A percentile compares a stretch with the other conserved stretches of the same genome.
phyloP scores from a whole-genome alignment of 1,284 basidiomycete genomes.

The Volvariella surrecta region DNA sequence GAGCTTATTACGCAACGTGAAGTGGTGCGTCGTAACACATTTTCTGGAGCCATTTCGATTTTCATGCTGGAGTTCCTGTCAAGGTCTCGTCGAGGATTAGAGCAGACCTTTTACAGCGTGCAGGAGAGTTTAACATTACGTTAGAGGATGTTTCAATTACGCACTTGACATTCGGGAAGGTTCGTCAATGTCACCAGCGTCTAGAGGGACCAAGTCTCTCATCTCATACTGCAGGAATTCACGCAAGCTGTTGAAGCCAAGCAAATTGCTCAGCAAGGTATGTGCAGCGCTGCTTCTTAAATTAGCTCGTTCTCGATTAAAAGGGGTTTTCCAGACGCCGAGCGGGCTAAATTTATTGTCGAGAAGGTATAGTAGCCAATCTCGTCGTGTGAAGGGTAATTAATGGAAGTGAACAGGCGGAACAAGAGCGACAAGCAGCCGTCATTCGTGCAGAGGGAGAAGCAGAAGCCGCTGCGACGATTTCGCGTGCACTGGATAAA shows the following conservation, averaged over 20 bases:
- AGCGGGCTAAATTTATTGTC: slow-evolving; percentile 98
- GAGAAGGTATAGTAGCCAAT: slow-evolving; percentile 67
- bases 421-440: slow-evolving; percentile 97
- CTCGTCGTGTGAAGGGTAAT: slow-evolving; percentile 3
- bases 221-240: slow-evolving; percentile 51
- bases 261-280: slow-evolving; percentile 93
- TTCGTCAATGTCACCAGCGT: slow-evolving; percentile 18
- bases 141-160: slow-evolving; percentile 98
- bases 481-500: slow-evolving; percentile 88
- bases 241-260: slow-evolving; percentile 98
- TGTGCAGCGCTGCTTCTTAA: slow-evolving; percentile 11
- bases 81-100: slow-evolving; percentile 92
- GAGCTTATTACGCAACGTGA: slow-evolving; percentile 90
- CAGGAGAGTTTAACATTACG: slow-evolving; percentile 93
- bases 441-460: slow-evolving; percentile 99
- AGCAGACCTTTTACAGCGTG: slow-evolving; percentile 87
- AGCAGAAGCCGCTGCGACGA: slow-evolving; percentile 92
- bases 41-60: background rate
- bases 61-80: background rate
- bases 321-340: slow-evolving; percentile 59
- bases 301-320: slow-evolving; percentile 7
- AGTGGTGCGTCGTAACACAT: slow-evolving; percentile 62
- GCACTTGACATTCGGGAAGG: slow-evolving; percentile 77
- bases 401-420: slow-evolving; percentile 50
- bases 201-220: background rate